Evolutionary conservation across 1,284 basidiomycete genomes (phyloP).

Genomic region (Trametes pubescens): DNA sequence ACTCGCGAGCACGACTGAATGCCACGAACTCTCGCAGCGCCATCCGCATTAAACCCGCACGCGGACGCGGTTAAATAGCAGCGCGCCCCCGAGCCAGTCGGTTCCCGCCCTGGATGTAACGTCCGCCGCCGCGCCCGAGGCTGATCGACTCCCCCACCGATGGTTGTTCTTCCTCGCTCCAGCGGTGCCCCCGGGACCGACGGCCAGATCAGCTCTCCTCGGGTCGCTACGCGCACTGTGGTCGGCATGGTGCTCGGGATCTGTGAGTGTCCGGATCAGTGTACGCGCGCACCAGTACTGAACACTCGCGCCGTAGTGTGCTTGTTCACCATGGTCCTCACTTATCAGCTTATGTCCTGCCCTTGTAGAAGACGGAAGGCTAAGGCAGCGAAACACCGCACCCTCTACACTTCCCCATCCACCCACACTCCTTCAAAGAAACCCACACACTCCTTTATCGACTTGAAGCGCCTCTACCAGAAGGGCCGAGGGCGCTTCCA

Average conservation of each 20-base stretch:
- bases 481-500: conserved; percentile 4
- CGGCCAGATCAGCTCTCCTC: conserved; percentile 25
- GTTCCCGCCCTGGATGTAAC: conserved; percentile 9
- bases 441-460: conserved; percentile 17
- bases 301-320: conserved; percentile 28
- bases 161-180: conserved; percentile 31
- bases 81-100: neutral
- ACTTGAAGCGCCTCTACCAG: conserved; percentile 10
- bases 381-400: conserved; percentile 13
- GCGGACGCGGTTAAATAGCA: conserved; percentile 9
- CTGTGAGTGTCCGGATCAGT: conserved; percentile 29
- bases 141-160: neutral
- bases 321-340: conserved; percentile 38
- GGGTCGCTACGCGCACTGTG: conserved; percentile 35
- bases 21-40: neutral
- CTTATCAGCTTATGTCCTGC: conserved; percentile 39
- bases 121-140: neutral
- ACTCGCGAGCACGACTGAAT: neutral
- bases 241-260: conserved; percentile 41
- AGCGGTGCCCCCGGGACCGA: conserved; percentile 12
- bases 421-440: conserved; percentile 32
- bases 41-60: conserved; percentile 21
- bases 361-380: conserved; percentile 28
- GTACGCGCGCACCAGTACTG: neutral
- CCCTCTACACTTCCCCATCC: conserved; percentile 16